A percentile compares a stretch with the other conserved stretches of the same genome.
These are phyloP conservation scores for Phytophthora aleatoria DNA, from an alignment of 352 stramenopile genomes.

Conservation along the genomic window DNA sequence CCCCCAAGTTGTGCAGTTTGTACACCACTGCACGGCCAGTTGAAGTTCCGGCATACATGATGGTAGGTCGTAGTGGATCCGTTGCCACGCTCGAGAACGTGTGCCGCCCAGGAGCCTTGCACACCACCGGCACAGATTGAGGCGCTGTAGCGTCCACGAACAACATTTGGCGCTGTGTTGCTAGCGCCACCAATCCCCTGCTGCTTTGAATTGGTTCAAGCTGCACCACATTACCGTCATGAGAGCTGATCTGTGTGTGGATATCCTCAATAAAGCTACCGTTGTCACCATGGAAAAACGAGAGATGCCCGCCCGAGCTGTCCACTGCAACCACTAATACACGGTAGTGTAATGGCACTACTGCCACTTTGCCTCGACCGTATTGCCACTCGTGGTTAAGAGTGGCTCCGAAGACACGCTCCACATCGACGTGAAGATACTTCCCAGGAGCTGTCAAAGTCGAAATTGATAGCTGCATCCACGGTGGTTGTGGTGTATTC, in stretches of 20 bases:
- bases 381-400: slow-evolving; percentile 11
- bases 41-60: slow-evolving; percentile 33
- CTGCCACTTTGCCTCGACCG: slow-evolving; percentile 22
- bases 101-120: slow-evolving; percentile 20
- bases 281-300: slow-evolving; percentile 34
- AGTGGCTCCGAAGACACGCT: slow-evolving; percentile 27
- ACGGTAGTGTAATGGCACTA: slow-evolving; percentile 22
- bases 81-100: slow-evolving; percentile 27
- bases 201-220: slow-evolving; percentile 28
- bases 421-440: slow-evolving; percentile 41
- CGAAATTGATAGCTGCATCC: not conserved
- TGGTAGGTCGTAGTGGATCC: slow-evolving; percentile 24
- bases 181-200: slow-evolving; percentile 30
- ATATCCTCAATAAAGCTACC: slow-evolving; percentile 26
- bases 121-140: slow-evolving; percentile 19
- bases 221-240: slow-evolving; percentile 9
- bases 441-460: slow-evolving; percentile 22
- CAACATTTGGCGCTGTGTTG: slow-evolving; percentile 20
- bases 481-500: slow-evolving; percentile 1
- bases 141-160: slow-evolving; percentile 23
- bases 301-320: slow-evolving; percentile 17
- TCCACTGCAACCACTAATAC: slow-evolving; percentile 28
- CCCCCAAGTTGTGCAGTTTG: slow-evolving; percentile 31
- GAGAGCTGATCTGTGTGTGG: not conserved
- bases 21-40: slow-evolving; percentile 33